Evolutionary conservation across 768 basidiomycete species (phyloP).

Genomic region (Leucocoprinus birnbaumii): DNA sequence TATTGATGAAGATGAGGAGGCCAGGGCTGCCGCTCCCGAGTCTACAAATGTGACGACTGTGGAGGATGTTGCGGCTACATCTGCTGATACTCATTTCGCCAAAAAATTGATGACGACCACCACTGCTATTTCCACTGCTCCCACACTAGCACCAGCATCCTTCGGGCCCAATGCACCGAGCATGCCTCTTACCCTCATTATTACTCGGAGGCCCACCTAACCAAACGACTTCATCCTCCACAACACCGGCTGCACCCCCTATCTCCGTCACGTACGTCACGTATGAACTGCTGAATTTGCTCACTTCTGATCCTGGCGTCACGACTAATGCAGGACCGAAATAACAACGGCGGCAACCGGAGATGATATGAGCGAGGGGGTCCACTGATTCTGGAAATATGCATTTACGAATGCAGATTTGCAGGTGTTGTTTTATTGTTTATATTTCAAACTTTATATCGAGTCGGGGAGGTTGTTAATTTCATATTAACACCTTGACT

Average conservation of each 20-base stretch:
- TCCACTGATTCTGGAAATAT: constrained; percentile 94
- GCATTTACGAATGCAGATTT: constrained; percentile 97
- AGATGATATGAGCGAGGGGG: constrained; percentile 65
- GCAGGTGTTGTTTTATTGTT: constrained; percentile 85
- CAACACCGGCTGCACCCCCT: constrained; percentile 21
- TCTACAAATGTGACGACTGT: too few species aligned
- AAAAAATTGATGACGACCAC: too few species aligned
- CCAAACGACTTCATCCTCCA: constrained; percentile 37
- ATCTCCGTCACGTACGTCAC: constrained; percentile 31
- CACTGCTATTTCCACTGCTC: too few species aligned
- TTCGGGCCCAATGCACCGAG: constrained; percentile 37
- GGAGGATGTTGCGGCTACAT: too few species aligned
- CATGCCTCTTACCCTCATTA: constrained; percentile 71
- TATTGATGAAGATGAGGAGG: too few species aligned
- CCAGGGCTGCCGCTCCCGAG: too few species aligned
- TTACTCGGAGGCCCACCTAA: constrained; percentile 69
- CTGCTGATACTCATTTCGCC: too few species aligned
- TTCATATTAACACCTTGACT: background rate
- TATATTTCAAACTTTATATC: constrained; percentile 78
- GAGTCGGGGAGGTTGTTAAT: constrained; percentile 59
- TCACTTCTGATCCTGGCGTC: constrained; percentile 35
- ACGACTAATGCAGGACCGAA: too few species aligned
- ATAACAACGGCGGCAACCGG: constrained; percentile 7
- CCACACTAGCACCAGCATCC: background rate
- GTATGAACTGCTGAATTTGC: constrained; percentile 50